Conservation (phyloP, 495 filamentous ascomycete genomes). For the Schizothecium vesticola region DNA sequence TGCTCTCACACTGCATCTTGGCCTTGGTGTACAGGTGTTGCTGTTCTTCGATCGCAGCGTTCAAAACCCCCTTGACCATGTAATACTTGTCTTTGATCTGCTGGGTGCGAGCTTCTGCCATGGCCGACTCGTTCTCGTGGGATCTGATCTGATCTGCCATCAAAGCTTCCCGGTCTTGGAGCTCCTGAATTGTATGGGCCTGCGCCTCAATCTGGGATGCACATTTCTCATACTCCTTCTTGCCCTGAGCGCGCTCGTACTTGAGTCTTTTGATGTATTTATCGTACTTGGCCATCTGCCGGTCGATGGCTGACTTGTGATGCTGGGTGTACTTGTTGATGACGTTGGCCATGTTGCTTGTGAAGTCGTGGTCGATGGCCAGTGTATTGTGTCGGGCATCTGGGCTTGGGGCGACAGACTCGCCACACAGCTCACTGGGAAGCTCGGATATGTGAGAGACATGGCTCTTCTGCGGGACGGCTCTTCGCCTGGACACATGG, state of each 20-base stretch:
- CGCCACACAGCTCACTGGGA: not conserved
- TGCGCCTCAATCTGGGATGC: slow-evolving; percentile 7
- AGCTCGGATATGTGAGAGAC: not conserved
- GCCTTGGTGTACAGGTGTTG: slow-evolving; percentile 31
- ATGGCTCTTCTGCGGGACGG: not conserved
- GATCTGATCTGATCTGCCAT: slow-evolving; percentile 19
- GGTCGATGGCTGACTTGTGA: slow-evolving; percentile 14
- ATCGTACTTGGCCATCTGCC: slow-evolving; percentile 18
- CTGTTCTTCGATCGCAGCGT: slow-evolving; percentile 36
- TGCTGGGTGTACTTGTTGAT: slow-evolving; percentile 24
- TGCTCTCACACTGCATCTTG: slow-evolving; percentile 24
- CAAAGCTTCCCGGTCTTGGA: slow-evolving; percentile 18
- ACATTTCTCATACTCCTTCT: not conserved
- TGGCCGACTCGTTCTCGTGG: slow-evolving; percentile 20
- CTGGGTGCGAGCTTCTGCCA: slow-evolving; percentile 14
- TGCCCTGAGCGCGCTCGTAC: slow-evolving; percentile 5
- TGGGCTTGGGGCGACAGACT: slow-evolving; percentile 13
- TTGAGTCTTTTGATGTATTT: slow-evolving; percentile 20
- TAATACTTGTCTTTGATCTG: slow-evolving; percentile 29
- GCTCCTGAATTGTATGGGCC: slow-evolving; percentile 19
- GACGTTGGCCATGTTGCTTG: slow-evolving; percentile 14
- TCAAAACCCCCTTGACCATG: slow-evolving; percentile 27
- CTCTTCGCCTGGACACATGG: slow-evolving; percentile 2
- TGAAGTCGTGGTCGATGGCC: slow-evolving; percentile 21
- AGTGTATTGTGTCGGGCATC: slow-evolving; percentile 4